Evolutionary conservation across 768 basidiomycete genomes (phyloP), one percentile per base, ranked within the genome.

Genomic region (Rhizopogon salebrosus): DNA sequence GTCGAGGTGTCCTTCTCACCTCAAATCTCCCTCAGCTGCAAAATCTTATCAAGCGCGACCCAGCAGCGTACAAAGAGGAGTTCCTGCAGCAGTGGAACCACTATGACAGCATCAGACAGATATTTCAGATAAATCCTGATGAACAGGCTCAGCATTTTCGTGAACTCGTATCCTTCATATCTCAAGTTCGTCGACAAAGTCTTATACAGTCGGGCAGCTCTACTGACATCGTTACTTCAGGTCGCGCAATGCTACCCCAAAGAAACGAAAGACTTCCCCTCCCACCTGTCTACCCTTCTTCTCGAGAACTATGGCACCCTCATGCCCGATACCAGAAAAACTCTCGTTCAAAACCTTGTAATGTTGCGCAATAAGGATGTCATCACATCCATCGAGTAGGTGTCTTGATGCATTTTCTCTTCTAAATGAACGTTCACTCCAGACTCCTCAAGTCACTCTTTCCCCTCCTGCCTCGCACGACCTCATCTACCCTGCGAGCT

Each of bases 81-180:
- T 99, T 98, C 60, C 65, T 94, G 14, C 92, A 92, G 58, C 95
- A 99, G 77, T 97, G 93, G 87, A 91, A 90, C 55, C 92, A 95
- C 68, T 98, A 95, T 71, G 82, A 89, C 60, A 89, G 85, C 58
- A 85, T 89, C 51, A 82, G 90, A 31, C 82, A 92, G 62, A 89
- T 99, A 57, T 93, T 94, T 62, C 78, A 79, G 60, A 75, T 87
- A 54, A 84, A 84, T 63, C 91, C 94, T 1, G 83, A 84, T 62
- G 93, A 95, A 62, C 89, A 95, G 61, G 87, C 88, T 0, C 75
- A 85, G 31, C 83, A 90, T 58, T 95, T 95, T 62, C 73, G 85
- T 54, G 93, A 98, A 62, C 80, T 98, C 31, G 83, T 98, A 34
- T 75, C 87, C 0, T 99, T 99, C 70, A 87, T 99, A 60, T 83